These are phyloP conservation scores for Cucumis hystrix DNA, from an alignment of 306 rosid species.

Conservation along the genomic window DNA sequence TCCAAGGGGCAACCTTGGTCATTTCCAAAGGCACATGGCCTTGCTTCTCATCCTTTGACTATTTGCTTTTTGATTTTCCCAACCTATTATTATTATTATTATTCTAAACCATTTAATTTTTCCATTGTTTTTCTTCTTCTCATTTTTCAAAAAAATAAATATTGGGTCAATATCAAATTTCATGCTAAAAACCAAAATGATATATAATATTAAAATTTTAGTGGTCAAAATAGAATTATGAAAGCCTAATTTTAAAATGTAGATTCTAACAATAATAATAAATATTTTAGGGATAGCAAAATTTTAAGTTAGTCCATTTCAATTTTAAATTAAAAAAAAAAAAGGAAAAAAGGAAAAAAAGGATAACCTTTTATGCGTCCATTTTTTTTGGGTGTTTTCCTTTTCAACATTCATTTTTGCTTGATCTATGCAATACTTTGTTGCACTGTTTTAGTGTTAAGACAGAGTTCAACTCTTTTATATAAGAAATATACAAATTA, in stretches of 20 bases:
- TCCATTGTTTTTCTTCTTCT: background rate
- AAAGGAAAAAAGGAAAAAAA: no score
- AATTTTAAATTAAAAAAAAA: background rate
- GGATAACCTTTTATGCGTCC: background rate
- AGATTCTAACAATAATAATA: no score
- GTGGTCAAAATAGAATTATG: no score
- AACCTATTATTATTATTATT: background rate
- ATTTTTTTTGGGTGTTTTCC: no score
- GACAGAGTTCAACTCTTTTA: no score
- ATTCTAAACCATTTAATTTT: background rate
- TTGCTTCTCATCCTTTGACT: background rate
- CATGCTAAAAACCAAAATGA: background rate
- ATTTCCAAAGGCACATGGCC: conserved; percentile 2
- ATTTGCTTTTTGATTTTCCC: background rate
- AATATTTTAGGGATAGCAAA: no score
- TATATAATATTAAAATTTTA: no score
- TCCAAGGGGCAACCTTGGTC: background rate
- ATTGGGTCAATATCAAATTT: background rate
- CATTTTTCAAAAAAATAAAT: background rate
- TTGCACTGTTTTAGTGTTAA: background rate
- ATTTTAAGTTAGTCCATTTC: no score
- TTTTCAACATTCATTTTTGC: background rate
- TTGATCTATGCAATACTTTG: background rate
- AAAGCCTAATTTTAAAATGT: no score
- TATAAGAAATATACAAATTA: no score